Evolutionary conservation across 1,139 yeast genomes (phyloP), one percentile per base, ranked within the genome.

Genomic region (Nadsonia starkeyi-henricii): DNA sequence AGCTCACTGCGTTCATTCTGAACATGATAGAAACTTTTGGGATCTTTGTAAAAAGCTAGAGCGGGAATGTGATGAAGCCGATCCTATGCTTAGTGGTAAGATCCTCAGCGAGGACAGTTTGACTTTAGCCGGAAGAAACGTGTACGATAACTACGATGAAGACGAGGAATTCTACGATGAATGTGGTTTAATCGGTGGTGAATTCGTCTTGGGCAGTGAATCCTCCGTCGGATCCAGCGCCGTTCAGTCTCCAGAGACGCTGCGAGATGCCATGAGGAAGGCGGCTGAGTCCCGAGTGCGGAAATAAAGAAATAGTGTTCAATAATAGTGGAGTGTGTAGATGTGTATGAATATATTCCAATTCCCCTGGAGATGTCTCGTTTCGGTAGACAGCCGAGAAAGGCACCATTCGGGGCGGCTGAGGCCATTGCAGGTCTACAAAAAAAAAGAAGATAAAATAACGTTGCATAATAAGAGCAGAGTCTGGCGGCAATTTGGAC

Each of bases 21-120:
- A 65, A 17, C 72, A 68, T 52, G 64, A 65, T 50, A 52, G 58
- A 18, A 51, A 58, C 47, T 68, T 68, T 51, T 66, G 70, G 70
- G 59, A 55, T n/a, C 57, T 68, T 19, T 63, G 65, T 49, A 54
- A 58, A 43, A 54, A 51, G 45, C 59, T 67, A 26, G 68, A 65
- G 50, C 54, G 55, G 45, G 68, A 68, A 49, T 67, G 62, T 18
- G 57, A 63, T 15, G 57, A 52, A 8, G 51, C 65, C 26, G 66
- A 67, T 49, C 69, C 69, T 17, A 59, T 53, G 53, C 57, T 58
- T 20, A 48, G 50, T 33, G 23, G 45, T 17, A 62, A 62, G 4
- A 49, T 48, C 41, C 45, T 50, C 7, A 45, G 54, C 1, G 52
- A 33, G 4, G 17, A 33, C 17, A 33, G 39, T 15, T 15, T 33